phyloP scores from a whole-genome alignment of 257 asterid genomes.

The Solanum habrochaites region DNA sequence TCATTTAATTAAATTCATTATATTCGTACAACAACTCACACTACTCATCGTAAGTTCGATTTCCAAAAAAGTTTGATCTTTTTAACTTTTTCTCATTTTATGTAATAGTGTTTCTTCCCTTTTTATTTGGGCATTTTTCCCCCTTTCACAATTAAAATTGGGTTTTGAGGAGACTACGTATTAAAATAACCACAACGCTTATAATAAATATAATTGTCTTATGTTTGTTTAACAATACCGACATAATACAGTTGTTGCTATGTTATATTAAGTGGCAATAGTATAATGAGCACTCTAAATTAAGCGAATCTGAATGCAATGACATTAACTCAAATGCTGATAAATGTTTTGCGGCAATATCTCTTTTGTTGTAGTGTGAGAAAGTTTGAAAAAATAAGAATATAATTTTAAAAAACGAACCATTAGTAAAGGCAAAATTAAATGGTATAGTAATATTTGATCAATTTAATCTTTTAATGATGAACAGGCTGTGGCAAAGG shows the following conservation, averaged over 20 bases:
- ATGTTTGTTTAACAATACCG: too few relatives aligned
- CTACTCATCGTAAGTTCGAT: neutral
- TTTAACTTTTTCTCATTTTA: neutral
- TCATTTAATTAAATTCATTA: neutral
- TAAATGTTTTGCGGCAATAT: neutral
- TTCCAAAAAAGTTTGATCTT: neutral
- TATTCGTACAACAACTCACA: neutral
- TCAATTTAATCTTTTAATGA: neutral
- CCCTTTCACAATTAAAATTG: neutral
- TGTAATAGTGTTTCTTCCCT: neutral
- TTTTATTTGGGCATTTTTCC: too few relatives aligned
- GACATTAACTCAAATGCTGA: too few relatives aligned
- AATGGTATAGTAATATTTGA: neutral
- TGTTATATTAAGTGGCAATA: neutral
- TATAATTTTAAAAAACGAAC: neutral
- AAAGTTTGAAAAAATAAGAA: neutral
- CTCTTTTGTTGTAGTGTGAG: neutral
- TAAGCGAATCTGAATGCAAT: too few relatives aligned
- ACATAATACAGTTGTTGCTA: neutral
- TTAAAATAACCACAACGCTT: too few relatives aligned
- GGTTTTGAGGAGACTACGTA: too few relatives aligned
- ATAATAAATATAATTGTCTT: neutral
- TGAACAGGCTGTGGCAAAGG: conserved; percentile 22
- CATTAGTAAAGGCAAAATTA: neutral
- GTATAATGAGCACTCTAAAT: neutral